A percentile compares a stretch with the other conserved stretches of the same genome.
These are phyloP conservation scores for Aspergillus niger DNA, from an alignment of 2,329 filamentous ascomycete genomes.

Conservation along the genomic window DNA sequence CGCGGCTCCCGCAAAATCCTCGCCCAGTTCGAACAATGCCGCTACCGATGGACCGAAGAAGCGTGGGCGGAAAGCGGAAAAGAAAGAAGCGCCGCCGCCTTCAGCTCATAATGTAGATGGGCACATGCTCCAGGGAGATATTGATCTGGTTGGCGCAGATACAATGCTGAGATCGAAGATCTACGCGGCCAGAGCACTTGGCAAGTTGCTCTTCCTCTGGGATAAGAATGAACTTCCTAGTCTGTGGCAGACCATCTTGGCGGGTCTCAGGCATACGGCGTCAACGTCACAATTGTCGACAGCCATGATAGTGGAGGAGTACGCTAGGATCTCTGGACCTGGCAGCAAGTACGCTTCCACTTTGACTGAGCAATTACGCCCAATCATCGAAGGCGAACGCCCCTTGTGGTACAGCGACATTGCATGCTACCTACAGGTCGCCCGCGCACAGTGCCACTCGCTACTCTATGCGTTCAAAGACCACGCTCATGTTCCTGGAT, in stretches of 20 bases:
- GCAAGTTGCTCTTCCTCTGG: constrained; percentile 76
- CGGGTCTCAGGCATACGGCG: constrained; percentile 69
- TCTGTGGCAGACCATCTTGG: constrained; percentile 67
- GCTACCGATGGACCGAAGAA: constrained; percentile 67
- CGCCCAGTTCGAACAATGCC: constrained; percentile 47
- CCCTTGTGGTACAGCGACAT: constrained; percentile 86
- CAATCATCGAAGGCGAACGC: constrained; percentile 77
- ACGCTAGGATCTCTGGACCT: constrained; percentile 60
- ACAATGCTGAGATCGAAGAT: constrained; percentile 85
- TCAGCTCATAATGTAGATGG: constrained; percentile 95
- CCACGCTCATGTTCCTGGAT: constrained; percentile 75
- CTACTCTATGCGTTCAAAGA: constrained; percentile 90
- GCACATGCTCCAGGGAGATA: constrained; percentile 95
- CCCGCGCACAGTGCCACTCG: constrained; percentile 87
- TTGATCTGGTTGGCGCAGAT: constrained; percentile 90
- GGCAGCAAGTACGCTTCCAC: constrained; percentile 34
- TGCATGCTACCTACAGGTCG: constrained; percentile 84
- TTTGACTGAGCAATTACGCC: constrained; percentile 63
- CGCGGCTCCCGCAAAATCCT: constrained; percentile 41
- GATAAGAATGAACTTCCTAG: constrained; percentile 56
- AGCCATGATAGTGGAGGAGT: constrained; percentile 85
- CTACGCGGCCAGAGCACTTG: constrained; percentile 83
- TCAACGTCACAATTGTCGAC: constrained; percentile 85
- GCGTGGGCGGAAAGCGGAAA: constrained; percentile 81
- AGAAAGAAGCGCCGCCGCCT: constrained; percentile 68